Evolutionary conservation across 768 basidiomycete species (phyloP), one percentile per base, ranked within the genome.

Genomic region (Lentinula guzmanii): DNA sequence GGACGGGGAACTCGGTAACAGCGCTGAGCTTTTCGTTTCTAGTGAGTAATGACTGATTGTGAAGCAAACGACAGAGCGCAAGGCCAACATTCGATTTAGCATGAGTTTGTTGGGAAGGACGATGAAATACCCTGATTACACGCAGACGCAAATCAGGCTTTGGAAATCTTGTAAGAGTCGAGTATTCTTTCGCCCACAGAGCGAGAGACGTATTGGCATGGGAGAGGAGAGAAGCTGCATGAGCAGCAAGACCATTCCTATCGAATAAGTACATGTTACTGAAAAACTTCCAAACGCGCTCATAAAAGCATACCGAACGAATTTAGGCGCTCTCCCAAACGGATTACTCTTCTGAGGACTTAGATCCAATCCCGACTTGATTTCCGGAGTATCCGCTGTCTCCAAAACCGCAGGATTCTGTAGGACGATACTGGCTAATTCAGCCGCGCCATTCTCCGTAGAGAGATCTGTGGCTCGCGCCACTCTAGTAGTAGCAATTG

Each of bases 271-370:
- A 4, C 4, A 24, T 15, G 2, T 52, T 33, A 45, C 15, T 13
- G 28, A 28, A 28, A 28, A 28, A 54, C 15, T 15, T 4, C 15
- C 5, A 52, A 5, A 24, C 15, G 13, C 1, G 28, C 13, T 34
- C 16, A 52, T 28, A 2, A 18, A 61, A 31, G 73, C 78, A 46
- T 62, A 86, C 86, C 82, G 76, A 45, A 79, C 54, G 46, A 80
- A 80, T 64, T 78, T 84, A 34, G 72, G 69, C 31, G 72, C 75
- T 67, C 77, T 79, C 15, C 73, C 75, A 52, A 74, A 75, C 0
- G 62, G 45, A 41, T 72, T 72, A 21, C 71, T 71, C 70, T 86
- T 87, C 64, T 82, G 77, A 0, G 86, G 86, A 70, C 85, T 88
- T 58, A 85, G 66, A 62, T 77, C 77, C 42, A 88, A 65, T 1